Evolutionary conservation across 1,284 basidiomycete genomes (phyloP).

Genomic region (Apiotrichum domesticum): DNA sequence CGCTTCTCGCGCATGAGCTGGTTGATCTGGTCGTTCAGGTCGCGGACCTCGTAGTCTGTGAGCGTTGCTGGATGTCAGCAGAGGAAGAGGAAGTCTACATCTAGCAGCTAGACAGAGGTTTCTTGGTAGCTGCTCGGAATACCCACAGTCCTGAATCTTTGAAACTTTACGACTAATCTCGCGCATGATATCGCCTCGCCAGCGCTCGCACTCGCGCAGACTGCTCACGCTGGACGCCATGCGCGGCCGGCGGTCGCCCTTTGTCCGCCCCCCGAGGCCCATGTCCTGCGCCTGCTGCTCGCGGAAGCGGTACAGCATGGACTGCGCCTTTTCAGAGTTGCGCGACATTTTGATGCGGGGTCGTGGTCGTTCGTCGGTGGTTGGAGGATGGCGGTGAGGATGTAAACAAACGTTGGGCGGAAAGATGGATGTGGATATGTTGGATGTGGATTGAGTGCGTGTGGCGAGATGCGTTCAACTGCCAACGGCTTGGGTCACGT

Average conservation of each 20-base stretch:
- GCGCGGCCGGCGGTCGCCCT: constrained; percentile 72
- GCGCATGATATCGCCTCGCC: constrained; percentile 88
- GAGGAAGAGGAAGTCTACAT: background rate
- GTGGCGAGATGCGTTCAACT: too few relatives aligned
- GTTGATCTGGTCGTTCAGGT: constrained; percentile 98
- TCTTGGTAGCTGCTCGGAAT: too few relatives aligned
- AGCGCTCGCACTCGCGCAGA: constrained; percentile 86
- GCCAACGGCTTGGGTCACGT: too few relatives aligned
- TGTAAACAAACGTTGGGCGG: too few relatives aligned
- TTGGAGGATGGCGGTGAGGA: too few relatives aligned
- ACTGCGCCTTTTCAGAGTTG: constrained; percentile 96
- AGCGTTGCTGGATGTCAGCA: constrained; percentile 60
- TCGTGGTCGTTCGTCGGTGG: background rate
- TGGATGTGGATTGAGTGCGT: too few relatives aligned
- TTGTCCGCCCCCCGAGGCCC: constrained; percentile 64
- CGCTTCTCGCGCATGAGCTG: constrained; percentile 88
- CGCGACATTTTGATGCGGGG: constrained; percentile 57
- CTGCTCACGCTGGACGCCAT: constrained; percentile 88
- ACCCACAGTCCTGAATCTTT: constrained; percentile 91
- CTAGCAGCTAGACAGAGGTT: background rate
- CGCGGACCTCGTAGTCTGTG: constrained; percentile 92
- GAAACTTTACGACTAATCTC: constrained; percentile 95
- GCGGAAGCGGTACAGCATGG: constrained; percentile 97
- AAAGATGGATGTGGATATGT: too few relatives aligned
- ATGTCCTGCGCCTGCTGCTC: constrained; percentile 94